Base-by-base conservation (phyloP, 805 yeast species). In the Pichia exigua region DNA sequence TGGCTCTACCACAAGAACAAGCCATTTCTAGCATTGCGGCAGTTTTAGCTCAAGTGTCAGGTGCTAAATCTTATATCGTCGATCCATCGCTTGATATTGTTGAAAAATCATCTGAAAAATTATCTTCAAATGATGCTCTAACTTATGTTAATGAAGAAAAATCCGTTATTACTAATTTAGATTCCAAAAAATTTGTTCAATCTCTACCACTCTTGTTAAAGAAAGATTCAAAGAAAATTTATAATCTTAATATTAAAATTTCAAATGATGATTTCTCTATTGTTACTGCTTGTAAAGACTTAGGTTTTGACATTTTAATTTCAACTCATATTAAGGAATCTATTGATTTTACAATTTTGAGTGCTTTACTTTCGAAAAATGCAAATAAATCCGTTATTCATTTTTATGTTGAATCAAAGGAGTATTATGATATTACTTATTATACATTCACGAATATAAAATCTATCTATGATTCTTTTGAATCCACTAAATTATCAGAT, bases 241-340 rank as follows among this genome's bases (percentile, higher is more conserved):
- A 83, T 85, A 51, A 51, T n/a, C 66, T 85, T 49, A 86, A 83
- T 61, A 81, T 82, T 39, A 78, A 79, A 53, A 65, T 85, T 47
- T 54, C 73, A n/a, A 65, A 73, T 49, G 74, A 75, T 55, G 96
- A 90, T 65, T 87, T 74, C 67, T 80, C 86, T 27, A 70, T 78
- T 17, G 77, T 88, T 27, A 73, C 92, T n/a, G 77, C 88, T 9
- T 72, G 86, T 58, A 82, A 91, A 63, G 92, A 87, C 65, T 71
- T 85, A 42, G 81, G 81, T 17, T 77, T 74, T 58, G 76, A 81
- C 8, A 73, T 85, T 24, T 66, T 91, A 56, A 76, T 90, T 50
- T 87, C 96, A n/a, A 82, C 79, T 60, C 69, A 73, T 40, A 42
- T 44, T 10, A 63, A 70, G 32, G 88, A 84, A 55, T 73, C 84